Evolutionary conservation across 352 stramenopile genomes (phyloP).

Genomic region (Globisporangium apiculatum): DNA sequence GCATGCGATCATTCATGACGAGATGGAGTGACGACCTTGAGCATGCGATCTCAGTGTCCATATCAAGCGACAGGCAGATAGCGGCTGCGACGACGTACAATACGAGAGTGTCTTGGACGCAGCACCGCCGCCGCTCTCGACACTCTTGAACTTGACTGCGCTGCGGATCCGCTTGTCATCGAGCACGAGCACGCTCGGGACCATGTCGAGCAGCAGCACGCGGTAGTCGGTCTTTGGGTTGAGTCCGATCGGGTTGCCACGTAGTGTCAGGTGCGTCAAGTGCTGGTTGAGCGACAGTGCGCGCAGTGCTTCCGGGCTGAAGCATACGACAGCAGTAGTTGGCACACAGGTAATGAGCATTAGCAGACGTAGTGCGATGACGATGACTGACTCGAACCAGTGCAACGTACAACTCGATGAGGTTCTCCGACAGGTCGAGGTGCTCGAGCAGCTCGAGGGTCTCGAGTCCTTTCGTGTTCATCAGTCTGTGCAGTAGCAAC

Average conservation of each 20-base stretch:
- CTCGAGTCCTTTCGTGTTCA: conserved; percentile 61
- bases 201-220: conserved; percentile 64
- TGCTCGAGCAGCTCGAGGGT: conserved; percentile 49
- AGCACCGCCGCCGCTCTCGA: conserved; percentile 10
- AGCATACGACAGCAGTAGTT: background rate
- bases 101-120: conserved; percentile 68
- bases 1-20: too few relatives aligned
- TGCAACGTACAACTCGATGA: conserved; percentile 59
- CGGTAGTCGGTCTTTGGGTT: conserved; percentile 46
- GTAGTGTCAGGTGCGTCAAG: conserved; percentile 58
- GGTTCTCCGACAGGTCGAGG: conserved; percentile 66
- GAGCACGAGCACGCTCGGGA: conserved; percentile 63
- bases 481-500: conserved; percentile 19
- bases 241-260: conserved; percentile 60
- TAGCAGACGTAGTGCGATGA: background rate
- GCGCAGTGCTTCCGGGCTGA: conserved; percentile 52
- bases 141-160: conserved; percentile 31
- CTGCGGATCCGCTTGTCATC: conserved; percentile 72
- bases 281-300: conserved; percentile 59
- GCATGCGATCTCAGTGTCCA: too few relatives aligned
- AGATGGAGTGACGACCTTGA: too few relatives aligned
- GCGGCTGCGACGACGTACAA: conserved; percentile 22
- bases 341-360: background rate
- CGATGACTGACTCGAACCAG: too few relatives aligned
- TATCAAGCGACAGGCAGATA: too few relatives aligned